Evolutionary conservation across 2,329 filamentous ascomycete genomes (phyloP).

Genomic region (Stagonosporopsis cucurbitacearum): DNA sequence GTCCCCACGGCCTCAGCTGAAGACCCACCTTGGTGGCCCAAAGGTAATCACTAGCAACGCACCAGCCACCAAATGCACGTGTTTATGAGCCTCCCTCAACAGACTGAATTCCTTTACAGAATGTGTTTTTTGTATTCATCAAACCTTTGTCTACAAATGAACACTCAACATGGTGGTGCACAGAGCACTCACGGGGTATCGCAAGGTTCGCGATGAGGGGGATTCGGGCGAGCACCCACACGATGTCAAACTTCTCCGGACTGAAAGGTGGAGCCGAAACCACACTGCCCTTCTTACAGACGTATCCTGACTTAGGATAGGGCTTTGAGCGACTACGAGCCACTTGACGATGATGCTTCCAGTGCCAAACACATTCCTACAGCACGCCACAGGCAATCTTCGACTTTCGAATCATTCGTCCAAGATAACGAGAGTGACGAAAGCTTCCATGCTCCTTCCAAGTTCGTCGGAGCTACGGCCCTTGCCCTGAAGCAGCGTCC

Average conservation of each 20-base stretch:
- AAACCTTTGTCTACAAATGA: neutral
- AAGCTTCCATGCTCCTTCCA: neutral
- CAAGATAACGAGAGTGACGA: neutral
- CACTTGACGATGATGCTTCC: neutral
- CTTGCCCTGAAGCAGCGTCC: neutral
- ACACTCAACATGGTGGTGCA: neutral
- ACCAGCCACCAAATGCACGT: neutral
- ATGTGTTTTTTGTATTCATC: neutral
- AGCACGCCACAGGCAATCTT: neutral
- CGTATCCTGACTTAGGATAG: neutral
- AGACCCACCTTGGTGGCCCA: neutral
- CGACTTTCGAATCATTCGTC: neutral
- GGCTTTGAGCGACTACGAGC: neutral
- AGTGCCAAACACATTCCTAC: neutral
- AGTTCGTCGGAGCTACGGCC: neutral
- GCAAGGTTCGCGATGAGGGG: neutral
- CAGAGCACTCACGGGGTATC: neutral
- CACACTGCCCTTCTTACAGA: neutral
- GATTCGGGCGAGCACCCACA: neutral
- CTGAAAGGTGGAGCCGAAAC: neutral
- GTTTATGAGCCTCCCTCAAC: neutral
- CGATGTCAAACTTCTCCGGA: slow-evolving; percentile 2
- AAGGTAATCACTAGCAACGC: neutral
- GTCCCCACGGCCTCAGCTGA: neutral
- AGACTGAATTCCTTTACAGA: neutral